These are phyloP conservation scores for Exobasidium rhododendri DNA, from an alignment of 1,284 basidiomycete genomes.

Conservation along the genomic window DNA sequence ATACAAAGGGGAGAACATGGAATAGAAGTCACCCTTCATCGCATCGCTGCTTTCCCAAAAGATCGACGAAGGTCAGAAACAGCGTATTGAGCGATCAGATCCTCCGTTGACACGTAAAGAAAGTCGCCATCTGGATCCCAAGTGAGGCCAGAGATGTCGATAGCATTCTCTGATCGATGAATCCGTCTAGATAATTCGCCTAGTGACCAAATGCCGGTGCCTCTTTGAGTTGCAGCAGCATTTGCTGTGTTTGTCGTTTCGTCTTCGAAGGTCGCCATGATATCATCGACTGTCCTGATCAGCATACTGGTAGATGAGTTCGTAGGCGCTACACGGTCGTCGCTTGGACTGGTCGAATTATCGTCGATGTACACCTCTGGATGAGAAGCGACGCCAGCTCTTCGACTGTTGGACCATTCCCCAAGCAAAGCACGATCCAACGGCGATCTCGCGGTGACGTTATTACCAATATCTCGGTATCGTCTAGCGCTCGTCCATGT, in stretches of 20 bases:
- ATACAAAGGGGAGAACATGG: not conserved
- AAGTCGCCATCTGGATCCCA: conserved; percentile 38
- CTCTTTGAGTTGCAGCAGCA: not conserved
- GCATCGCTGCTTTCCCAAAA: conserved; percentile 2
- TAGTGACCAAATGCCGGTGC: not conserved
- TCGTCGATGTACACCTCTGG: conserved; percentile 1
- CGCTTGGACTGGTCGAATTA: not conserved
- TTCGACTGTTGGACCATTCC: not conserved
- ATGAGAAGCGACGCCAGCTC: not conserved
- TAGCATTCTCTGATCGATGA: not conserved
- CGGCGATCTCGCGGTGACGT: not conserved
- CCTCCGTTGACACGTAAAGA: conserved; percentile 30
- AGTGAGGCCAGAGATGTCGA: conserved; percentile 34
- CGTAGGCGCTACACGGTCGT: not conserved
- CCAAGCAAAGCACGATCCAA: not conserved
- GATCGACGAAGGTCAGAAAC: conserved; percentile 18
- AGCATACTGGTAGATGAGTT: not conserved
- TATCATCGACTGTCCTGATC: not conserved
- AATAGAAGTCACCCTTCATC: not conserved
- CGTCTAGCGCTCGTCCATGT: not conserved
- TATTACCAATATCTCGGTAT: conserved; percentile 5
- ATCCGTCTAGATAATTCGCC: not conserved
- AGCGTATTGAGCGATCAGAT: conserved; percentile 26
- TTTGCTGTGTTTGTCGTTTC: conserved; percentile 1
- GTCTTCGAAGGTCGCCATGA: not conserved